Conservation (phyloP, 1,139 yeast genomes). For the Suhomyces yuchorum region DNA sequence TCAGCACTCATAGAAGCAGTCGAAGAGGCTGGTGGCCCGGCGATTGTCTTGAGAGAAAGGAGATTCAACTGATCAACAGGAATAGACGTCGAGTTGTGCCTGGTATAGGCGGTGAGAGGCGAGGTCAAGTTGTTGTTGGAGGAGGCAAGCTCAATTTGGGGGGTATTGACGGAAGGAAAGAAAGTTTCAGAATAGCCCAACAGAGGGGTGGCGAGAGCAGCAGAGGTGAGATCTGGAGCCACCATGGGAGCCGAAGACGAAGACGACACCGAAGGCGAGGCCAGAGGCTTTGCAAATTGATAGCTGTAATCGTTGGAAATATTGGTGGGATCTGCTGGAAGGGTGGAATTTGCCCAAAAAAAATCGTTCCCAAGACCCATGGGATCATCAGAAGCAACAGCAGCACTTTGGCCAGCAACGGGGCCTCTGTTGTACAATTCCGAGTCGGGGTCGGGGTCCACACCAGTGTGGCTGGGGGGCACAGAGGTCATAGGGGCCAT, state of each 20-base stretch:
- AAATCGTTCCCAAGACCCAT: conserved; percentile 13
- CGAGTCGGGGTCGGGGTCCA: conserved; percentile 10
- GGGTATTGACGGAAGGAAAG: conserved; percentile 3
- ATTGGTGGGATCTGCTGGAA: conserved; percentile 7
- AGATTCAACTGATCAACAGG: conserved; percentile 19
- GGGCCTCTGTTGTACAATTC: conserved; percentile 9
- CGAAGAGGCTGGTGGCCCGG: conserved; percentile 3
- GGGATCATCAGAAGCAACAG: conserved; percentile 2
- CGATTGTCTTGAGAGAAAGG: conserved; percentile 12
- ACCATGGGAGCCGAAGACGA: conserved; percentile 17
- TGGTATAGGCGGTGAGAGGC: conserved; percentile 12
- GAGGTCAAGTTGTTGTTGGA: conserved; percentile 3
- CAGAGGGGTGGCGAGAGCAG: conserved; percentile 7
- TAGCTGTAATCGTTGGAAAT: conserved; percentile 11
- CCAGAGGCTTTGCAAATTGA: conserved; percentile 10
- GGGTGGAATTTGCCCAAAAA: conserved; percentile 5
- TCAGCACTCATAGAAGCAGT: conserved; percentile 3
- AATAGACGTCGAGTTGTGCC: conserved; percentile 16
- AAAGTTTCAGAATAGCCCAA: conserved; percentile 5
- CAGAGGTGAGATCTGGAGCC: conserved; percentile 4
- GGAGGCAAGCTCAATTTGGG: conserved; percentile 3
- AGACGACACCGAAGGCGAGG: conserved; percentile 16
- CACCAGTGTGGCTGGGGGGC: conserved; percentile 4
- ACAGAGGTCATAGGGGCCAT: not conserved
- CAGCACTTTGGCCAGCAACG: not conserved